Percentiles rank a stretch among this genome's conserved stretches.
These are phyloP conservation scores for Inga laurina DNA, from an alignment of 306 rosid genomes.

Conservation along the genomic window DNA sequence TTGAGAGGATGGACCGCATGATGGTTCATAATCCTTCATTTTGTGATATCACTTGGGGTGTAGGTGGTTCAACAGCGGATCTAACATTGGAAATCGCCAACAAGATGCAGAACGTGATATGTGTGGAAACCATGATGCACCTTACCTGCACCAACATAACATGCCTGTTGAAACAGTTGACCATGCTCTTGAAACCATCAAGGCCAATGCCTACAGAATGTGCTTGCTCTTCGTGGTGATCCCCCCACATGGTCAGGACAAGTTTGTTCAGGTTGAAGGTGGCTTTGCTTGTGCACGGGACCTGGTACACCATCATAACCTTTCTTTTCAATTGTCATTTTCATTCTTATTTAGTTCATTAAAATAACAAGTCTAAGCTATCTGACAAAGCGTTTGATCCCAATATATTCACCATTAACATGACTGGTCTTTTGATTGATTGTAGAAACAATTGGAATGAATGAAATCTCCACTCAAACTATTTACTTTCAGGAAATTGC, in stretches of 20 bases:
- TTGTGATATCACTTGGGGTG: conserved; percentile 98
- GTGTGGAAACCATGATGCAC: conserved; percentile 97
- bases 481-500: conserved; percentile 1
- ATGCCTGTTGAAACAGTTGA: conserved; percentile 94
- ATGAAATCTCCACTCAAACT: background rate
- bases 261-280: conserved; percentile 82
- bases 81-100: conserved; percentile 85
- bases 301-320: conserved; percentile 47
- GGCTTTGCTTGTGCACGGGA: conserved; percentile 97
- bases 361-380: background rate
- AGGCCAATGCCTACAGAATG: conserved; percentile 84
- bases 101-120: conserved; percentile 88
- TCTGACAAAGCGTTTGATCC: background rate
- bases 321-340: background rate
- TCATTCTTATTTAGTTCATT: background rate
- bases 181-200: conserved; percentile 81
- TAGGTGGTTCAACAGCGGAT: conserved; percentile 94
- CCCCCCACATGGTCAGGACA: conserved; percentile 99
- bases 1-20: conserved; percentile 97
- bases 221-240: conserved; percentile 95
- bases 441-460: background rate
- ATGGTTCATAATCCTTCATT: conserved; percentile 85
- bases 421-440: background rate
- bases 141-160: conserved; percentile 42
- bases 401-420: background rate